Base-by-base conservation (phyloP, 805 yeast genomes). In the Saccharomycopsis olivae region DNA sequence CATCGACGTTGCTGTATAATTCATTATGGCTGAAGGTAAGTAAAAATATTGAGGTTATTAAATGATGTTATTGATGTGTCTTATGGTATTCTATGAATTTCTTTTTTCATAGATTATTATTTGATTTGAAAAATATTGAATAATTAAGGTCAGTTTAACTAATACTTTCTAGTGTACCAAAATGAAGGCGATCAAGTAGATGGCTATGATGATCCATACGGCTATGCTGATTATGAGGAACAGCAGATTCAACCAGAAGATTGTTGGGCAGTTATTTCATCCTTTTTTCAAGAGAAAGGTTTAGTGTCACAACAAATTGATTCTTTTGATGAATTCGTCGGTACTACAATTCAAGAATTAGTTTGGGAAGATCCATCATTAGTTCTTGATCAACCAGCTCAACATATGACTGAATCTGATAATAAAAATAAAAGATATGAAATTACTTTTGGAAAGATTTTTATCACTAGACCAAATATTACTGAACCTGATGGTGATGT, bases 401-500 rank as follows among this genome's bases (percentile, higher is more conserved):
- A 94, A 62, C 97, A 92, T 57, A 79, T 94, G 3, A 77, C 88
- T 28, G 95, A 88, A 52, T 73, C 75, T 43, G 98, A 92, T 59
- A 82, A 86, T 57, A 75, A 85, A 52, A 87, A 84, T 61, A 80
- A 87, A 64, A 75, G 96, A 50, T 94, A 87, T 55, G 96, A 89
- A 62, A 92, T 92, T 57, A 78, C 88, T n/a, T 92, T 92, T 63
- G 99, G 98, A 49, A 94, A 89, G 60, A 92, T 94, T 54, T 92
- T 83, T 62, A 77, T 92, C 51, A 87, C 97, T 19, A 83, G 88
- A 54, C 99, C 99, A 34, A 86, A 95, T 36, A 95, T 92, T 74
- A 94, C 97, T 16, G 99, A 92, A 66, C 95, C 97, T 14, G 99
- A 92, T 65, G 99, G 99, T 66, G 87, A 95, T n/a, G 89, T 97